phyloP scores from a whole-genome alignment of 257 asterid species.

The Orobanche coerulescens region DNA sequence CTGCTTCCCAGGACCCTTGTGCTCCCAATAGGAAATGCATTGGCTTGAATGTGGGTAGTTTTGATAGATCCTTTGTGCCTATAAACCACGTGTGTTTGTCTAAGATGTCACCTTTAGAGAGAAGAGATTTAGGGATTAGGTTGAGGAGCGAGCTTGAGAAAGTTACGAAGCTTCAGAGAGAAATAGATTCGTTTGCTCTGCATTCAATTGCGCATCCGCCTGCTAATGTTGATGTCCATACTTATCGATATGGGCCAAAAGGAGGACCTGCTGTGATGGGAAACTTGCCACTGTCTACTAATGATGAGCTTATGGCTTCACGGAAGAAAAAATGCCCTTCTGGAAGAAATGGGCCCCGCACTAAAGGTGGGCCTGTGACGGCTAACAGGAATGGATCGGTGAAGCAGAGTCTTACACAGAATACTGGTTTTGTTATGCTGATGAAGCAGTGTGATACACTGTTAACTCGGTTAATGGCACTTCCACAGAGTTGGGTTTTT shows the following conservation, averaged over 20 bases:
- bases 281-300: constrained; percentile 30
- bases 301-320: constrained; percentile 22
- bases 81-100: constrained; percentile 40
- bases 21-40: constrained; percentile 30
- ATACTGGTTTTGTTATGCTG: constrained; percentile 37
- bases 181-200: constrained; percentile 32
- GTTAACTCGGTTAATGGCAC: constrained; percentile 47
- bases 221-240: constrained; percentile 32
- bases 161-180: constrained; percentile 54
- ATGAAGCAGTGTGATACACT: constrained; percentile 65
- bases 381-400: constrained; percentile 33
- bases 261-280: constrained; percentile 41
- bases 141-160: constrained; percentile 61
- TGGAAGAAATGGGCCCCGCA: constrained; percentile 51
- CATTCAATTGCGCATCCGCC: constrained; percentile 29
- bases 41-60: constrained; percentile 35
- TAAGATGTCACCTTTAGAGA: constrained; percentile 50
- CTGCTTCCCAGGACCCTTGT: constrained; percentile 35
- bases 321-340: constrained; percentile 43
- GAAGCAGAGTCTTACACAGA: constrained; percentile 29
- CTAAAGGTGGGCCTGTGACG: constrained; percentile 40
- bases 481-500: constrained; percentile 54
- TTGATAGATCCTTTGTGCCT: constrained; percentile 49
- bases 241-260: constrained; percentile 37
- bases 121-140: constrained; percentile 46